Base-by-base conservation (phyloP, 169 alveolate species). In the Cyclospora cayetanensis region DNA sequence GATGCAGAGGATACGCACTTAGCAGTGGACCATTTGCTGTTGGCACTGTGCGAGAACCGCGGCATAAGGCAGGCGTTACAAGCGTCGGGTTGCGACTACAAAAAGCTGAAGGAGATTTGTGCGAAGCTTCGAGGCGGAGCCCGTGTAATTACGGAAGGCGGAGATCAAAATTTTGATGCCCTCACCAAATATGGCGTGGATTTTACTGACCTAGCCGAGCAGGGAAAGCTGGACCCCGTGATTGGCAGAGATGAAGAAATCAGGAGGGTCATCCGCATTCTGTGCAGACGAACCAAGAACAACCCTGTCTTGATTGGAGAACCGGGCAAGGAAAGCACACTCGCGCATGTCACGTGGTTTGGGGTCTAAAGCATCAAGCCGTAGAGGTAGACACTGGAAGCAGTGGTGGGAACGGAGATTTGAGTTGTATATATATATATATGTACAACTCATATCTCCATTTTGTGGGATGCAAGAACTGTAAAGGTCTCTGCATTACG, bases 181-280 rank as follows among this genome's bases (percentile, higher is more conserved):
- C 68, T 96, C 92, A 95, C 93, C 66, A 96, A 96, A 76, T 96
- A 94, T 70, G 95, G 97, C 77, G 80, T 93, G 35, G 98, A 96
- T 55, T 92, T 96, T 80, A 96, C 98, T 5, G 96, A 96, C 39
- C 93, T 96, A 91, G 98, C 98, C 4, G 95, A 95, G 90, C 94
- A 94, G 63, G 97, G 97, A 3, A 96, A 96, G 92, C 92, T 96
- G 84, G 97, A 96, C 79, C 98, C 98, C 0, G 98, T 96, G 65
- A 96, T 96, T 37, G 98, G 98, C 4, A 90, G 98, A 25, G 98
- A 96, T 52, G 95, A 95, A 39, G 98, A 96, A 93, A 96, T 96
- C 37, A 88, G 98, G 42, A 90, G 98, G 77, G 96, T 97, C 11
- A 92, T 96, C 18, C 97, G 96, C 77, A 95, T 96, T 1, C 95